phyloP scores from a whole-genome alignment of 441 rosid species.

The Lagerstroemia fauriei region DNA sequence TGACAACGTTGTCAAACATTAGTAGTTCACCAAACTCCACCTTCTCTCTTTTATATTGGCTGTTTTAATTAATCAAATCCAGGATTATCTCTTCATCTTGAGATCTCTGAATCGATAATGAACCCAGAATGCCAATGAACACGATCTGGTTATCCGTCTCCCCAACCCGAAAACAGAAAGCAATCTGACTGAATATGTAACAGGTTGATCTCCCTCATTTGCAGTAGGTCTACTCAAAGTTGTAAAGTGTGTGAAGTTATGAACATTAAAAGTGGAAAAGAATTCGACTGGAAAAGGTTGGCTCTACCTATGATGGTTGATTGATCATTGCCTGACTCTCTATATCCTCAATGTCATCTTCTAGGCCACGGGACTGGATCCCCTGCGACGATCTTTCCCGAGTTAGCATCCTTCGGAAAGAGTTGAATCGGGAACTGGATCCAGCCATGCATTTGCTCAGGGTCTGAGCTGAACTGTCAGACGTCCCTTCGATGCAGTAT shows the following conservation, averaged over 20 bases:
- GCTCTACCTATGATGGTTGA: not conserved
- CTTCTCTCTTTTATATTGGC: not conserved
- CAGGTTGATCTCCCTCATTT: not conserved
- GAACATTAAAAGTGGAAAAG: not conserved
- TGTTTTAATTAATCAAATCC: not conserved
- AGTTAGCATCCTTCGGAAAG: conserved; percentile 25
- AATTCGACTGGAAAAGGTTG: not conserved
- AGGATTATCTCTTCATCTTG: not conserved
- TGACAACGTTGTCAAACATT: not conserved
- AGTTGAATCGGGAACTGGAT: conserved; percentile 19
- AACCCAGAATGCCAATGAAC: not conserved
- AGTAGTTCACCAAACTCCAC: conserved; percentile 8
- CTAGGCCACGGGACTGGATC: not conserved
- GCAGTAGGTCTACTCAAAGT: not conserved
- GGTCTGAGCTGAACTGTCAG: not conserved
- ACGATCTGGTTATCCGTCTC: not conserved
- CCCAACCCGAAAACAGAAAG: not conserved
- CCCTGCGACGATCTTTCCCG: conserved; percentile 25
- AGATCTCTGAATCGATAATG: not conserved
- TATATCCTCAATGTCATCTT: conserved; percentile 16
- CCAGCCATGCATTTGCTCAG: not conserved
- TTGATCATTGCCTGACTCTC: conserved; percentile 22
- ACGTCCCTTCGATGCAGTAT: conserved; percentile 11
- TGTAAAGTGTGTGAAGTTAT: not conserved
- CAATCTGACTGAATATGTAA: not conserved